Evolutionary conservation across 257 asterid species (phyloP), one percentile per base, ranked within the genome.

Genomic region (Solanum rostratum): DNA sequence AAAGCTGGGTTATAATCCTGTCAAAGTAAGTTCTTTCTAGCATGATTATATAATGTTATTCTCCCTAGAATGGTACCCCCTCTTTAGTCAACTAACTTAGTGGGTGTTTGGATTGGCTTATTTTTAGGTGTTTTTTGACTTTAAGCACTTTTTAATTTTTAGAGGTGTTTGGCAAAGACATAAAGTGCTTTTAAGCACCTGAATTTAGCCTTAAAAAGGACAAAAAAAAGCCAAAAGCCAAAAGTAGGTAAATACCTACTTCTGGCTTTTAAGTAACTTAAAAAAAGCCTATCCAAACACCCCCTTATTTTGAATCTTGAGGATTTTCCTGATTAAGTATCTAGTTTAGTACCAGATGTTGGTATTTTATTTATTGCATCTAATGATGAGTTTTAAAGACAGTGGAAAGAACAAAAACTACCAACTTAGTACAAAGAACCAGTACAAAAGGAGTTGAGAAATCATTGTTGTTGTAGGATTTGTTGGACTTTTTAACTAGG

Each of bases 1-100:
- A 65, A 90, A 92, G 69, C 87, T 95, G 89, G 99, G 98, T 55
- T 97, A 90, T 88, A 90, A 91, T 81, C 98, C 98, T 19, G 98
- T 95, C 85, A 97, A 97, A 89, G 99, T 95, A 94, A 83, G 85
- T 65, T 50, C 43, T 66, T 52, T 83, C 59, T 49, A 49, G 62
- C 62, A 76, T 24, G 81, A 49, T n/a, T 66, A 50, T 80, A 22
- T 54, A 50, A 59, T 79, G 22, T 71, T 46, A 37, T 80, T 16
- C 41, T 29, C 81, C 24, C 24, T 46, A 49, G 43, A 46, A 76
- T 27, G 82, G 27, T 76, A 50, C 45, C 15, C 45, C 43, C 41
- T 24, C 60, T 15, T 22, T 9, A 3, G 14, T 74, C 43, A 74
- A 4, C 41, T 15, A 22, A 74, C 24, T 66, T 66, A 24, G n/a